Evolutionary conservation across 1,284 basidiomycete species (phyloP).

Genomic region (Jaminaea rosea): DNA sequence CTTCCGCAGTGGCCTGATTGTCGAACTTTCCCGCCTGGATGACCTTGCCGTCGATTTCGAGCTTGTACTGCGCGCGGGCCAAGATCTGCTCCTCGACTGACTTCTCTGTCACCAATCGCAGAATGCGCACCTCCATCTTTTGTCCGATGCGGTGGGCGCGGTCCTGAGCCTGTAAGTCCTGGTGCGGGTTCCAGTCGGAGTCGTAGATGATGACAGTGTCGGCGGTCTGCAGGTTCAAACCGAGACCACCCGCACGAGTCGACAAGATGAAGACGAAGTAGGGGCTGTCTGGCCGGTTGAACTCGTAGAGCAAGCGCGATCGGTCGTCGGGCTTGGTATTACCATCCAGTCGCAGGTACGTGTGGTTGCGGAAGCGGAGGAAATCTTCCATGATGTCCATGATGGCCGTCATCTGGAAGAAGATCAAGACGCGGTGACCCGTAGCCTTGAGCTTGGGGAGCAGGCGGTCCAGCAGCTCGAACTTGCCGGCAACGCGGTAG

Average conservation of each 20-base stretch:
- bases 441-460: conserved; percentile 89
- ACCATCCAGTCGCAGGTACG: conserved; percentile 91
- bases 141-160: conserved; percentile 98
- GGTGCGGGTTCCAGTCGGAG: conserved; percentile 45
- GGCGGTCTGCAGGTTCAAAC: conserved; percentile 93
- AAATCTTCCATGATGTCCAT: conserved; percentile 99
- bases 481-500: conserved; percentile 80
- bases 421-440: conserved; percentile 89
- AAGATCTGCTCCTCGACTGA: conserved; percentile 97
- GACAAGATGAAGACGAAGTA: conserved; percentile 78
- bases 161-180: conserved; percentile 73
- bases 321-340: conserved; percentile 97
- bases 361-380: conserved; percentile 77
- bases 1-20: conserved; percentile 94
- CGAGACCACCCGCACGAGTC: conserved; percentile 92
- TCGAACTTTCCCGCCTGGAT: conserved; percentile 85
- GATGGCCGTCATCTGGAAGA: conserved; percentile 99
- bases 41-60: conserved; percentile 98
- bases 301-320: conserved; percentile 74
- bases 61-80: conserved; percentile 85
- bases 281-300: conserved; percentile 84
- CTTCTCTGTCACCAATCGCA: conserved; percentile 94
- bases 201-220: conserved; percentile 97
- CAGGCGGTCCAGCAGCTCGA: conserved; percentile 86
- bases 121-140: conserved; percentile 92